A percentile compares a stretch with the other conserved stretches of the same genome.
phyloP scores from a whole-genome alignment of 2,329 filamentous ascomycete genomes.

The Nigrospora osmanthi region DNA sequence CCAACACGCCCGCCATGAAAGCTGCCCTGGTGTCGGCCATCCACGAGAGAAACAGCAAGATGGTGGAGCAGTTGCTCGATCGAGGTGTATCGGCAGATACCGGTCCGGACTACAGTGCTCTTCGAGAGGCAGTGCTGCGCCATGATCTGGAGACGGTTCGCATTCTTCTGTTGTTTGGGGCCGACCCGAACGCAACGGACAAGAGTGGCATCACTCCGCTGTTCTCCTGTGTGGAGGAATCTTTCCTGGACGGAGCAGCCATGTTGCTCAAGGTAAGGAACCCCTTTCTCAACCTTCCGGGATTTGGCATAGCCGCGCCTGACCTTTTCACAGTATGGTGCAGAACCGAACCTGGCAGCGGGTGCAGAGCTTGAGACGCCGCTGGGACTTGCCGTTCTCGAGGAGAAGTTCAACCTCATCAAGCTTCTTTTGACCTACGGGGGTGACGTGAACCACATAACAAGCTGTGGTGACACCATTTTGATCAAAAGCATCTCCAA shows the following conservation, averaged over 20 bases:
- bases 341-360: conserved; percentile 39
- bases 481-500: conserved; percentile 54
- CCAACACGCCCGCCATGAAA: conserved; percentile 35
- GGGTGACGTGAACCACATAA: conserved; percentile 45
- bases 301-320: too few relatives aligned
- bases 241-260: conserved; percentile 48
- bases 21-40: conserved; percentile 45
- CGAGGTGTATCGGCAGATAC: conserved; percentile 46
- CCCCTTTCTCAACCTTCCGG: background rate
- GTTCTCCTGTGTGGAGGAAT: conserved; percentile 39
- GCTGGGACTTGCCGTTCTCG: conserved; percentile 39
- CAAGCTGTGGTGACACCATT: conserved; percentile 50
- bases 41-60: conserved; percentile 46
- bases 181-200: conserved; percentile 45
- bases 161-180: conserved; percentile 48
- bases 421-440: conserved; percentile 56
- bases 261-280: conserved; percentile 42
- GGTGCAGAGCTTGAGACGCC: conserved; percentile 47
- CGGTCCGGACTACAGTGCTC: conserved; percentile 34
- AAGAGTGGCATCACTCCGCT: conserved; percentile 43
- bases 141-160: conserved; percentile 46
- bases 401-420: conserved; percentile 47
- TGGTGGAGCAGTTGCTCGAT: conserved; percentile 50
- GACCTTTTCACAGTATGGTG: background rate
- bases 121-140: conserved; percentile 44